Percentiles rank a stretch among this genome's conserved stretches.
These are phyloP conservation scores for Epichloe coenophiala DNA, from an alignment of 2,329 filamentous ascomycete species.

Conservation along the genomic window DNA sequence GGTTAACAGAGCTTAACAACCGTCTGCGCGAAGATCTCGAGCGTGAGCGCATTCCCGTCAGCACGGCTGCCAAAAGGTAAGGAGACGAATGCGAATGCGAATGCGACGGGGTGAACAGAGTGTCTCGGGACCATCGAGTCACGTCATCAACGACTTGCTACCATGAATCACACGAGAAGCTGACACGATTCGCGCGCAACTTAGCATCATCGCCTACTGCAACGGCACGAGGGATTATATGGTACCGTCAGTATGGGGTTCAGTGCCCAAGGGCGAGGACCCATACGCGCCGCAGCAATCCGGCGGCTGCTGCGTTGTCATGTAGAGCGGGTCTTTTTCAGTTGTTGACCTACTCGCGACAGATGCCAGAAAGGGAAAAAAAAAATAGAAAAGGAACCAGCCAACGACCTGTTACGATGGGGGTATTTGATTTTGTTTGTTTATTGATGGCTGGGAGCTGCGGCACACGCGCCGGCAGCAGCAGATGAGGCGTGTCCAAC, in stretches of 20 bases:
- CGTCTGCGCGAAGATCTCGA: conserved; percentile 92
- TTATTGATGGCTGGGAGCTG: neutral
- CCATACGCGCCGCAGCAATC: conserved; percentile 95
- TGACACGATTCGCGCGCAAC: neutral
- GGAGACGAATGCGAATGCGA: conserved; percentile 12
- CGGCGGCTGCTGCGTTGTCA: conserved; percentile 86
- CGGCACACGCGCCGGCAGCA: neutral
- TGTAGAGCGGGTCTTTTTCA: conserved; percentile 40
- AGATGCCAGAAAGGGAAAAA: neutral
- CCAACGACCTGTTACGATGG: conserved; percentile 4
- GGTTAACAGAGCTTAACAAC: conserved; percentile 93
- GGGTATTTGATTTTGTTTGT: conserved; percentile 2
- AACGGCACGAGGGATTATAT: conserved; percentile 98
- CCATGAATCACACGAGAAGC: neutral
- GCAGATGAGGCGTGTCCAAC: neutral
- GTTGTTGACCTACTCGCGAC: conserved; percentile 1
- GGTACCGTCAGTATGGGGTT: conserved; percentile 94
- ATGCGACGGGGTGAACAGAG: neutral
- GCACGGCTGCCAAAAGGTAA: conserved; percentile 79
- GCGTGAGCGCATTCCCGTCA: conserved; percentile 87
- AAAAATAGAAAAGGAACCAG: conserved; percentile 4
- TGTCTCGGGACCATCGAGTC: neutral
- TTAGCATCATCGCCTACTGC: conserved; percentile 92
- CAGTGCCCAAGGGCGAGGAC: conserved; percentile 87
- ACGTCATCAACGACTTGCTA: neutral